Conservation (phyloP, 352 stramenopile species). For the Pythium apleroticum region DNA sequence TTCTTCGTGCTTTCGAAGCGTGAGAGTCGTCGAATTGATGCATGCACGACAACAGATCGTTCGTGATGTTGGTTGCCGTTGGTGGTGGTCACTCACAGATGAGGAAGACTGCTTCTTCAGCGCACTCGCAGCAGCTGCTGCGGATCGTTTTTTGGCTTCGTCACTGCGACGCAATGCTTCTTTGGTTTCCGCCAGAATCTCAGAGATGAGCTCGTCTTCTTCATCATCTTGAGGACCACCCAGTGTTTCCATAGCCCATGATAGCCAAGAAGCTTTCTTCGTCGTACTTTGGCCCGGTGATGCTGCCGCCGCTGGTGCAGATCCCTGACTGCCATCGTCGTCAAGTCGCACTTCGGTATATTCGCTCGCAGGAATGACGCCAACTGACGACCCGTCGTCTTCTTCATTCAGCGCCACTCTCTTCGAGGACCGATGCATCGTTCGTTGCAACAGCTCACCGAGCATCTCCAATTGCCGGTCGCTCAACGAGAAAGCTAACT, state of each 20-base stretch:
- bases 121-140: constrained; percentile 1
- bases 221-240: constrained; percentile 47
- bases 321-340: background rate
- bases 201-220: constrained; percentile 67
- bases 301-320: background rate
- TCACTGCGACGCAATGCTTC: constrained; percentile 39
- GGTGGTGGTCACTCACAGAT: background rate
- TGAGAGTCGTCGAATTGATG: constrained; percentile 57
- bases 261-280: constrained; percentile 52
- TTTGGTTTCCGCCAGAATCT: constrained; percentile 70
- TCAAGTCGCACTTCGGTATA: background rate
- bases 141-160: constrained; percentile 10
- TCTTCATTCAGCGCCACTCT: background rate
- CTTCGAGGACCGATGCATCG: background rate
- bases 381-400: background rate
- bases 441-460: constrained; percentile 43
- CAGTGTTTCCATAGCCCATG: constrained; percentile 70
- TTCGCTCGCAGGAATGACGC: background rate
- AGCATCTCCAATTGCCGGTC: constrained; percentile 83
- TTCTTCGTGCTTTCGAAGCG: constrained; percentile 56
- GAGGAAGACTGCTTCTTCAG: constrained; percentile 3
- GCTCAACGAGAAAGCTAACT: constrained; percentile 78
- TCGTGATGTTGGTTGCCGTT: constrained; percentile 7
- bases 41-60: constrained; percentile 50
- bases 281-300: background rate